Conservation (phyloP, 148 eudicot species). For the Chenopodium quinoa region DNA sequence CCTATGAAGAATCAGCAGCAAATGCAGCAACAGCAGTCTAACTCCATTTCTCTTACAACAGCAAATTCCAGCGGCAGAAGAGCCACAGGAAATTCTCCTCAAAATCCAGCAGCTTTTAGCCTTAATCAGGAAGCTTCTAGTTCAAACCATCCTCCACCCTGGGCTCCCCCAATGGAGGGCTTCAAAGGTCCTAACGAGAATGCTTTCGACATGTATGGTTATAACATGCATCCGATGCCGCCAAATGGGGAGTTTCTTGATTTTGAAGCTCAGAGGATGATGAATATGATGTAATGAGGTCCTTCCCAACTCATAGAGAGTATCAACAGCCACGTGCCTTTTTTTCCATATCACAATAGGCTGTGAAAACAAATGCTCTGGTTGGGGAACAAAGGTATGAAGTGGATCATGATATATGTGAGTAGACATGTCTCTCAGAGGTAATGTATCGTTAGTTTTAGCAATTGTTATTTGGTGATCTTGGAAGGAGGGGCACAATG, state of each 20-base stretch:
- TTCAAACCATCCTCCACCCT: conserved; percentile 53
- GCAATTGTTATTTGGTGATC: not conserved
- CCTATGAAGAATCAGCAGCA: conserved; percentile 98
- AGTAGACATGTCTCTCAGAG: not conserved
- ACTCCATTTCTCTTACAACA: conserved; percentile 55
- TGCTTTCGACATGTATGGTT: conserved; percentile 63
- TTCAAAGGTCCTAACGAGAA: conserved; percentile 53
- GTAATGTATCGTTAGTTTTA: not conserved
- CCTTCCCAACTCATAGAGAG: not conserved
- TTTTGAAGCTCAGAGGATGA: conserved; percentile 49
- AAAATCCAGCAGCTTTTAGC: conserved; percentile 35
- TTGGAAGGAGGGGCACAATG: not conserved
- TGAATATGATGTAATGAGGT: conserved; percentile 49
- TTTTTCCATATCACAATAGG: not conserved
- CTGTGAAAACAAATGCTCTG: not conserved
- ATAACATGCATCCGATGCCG: conserved; percentile 42
- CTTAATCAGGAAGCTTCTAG: conserved; percentile 57
- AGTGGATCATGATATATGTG: not conserved
- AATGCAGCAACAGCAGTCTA: conserved; percentile 68
- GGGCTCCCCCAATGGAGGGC: conserved; percentile 54
- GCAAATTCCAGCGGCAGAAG: conserved; percentile 51
- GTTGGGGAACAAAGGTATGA: not conserved
- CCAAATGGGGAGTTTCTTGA: conserved; percentile 47
- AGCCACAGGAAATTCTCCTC: conserved; percentile 57
- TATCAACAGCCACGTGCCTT: not conserved